phyloP scores from a whole-genome alignment of 1,139 yeast species.

The Geotrichum aggregatum region DNA sequence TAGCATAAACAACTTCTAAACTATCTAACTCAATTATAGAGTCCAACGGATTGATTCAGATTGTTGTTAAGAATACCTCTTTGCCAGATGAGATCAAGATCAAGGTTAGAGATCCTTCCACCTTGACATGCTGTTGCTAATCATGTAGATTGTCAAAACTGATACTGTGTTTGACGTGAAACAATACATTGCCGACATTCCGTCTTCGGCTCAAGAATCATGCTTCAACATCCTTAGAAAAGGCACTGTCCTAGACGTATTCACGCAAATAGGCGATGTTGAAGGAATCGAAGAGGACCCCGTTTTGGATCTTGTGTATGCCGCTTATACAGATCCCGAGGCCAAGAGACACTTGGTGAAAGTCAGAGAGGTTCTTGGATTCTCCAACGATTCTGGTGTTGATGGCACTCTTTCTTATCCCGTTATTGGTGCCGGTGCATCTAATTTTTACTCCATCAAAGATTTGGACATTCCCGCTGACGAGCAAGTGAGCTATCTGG shows the following conservation, averaged over 20 bases:
- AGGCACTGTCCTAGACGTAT: conserved; percentile 39
- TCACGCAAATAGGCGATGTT: conserved; percentile 32
- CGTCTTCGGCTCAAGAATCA: conserved; percentile 54
- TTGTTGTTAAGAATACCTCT: conserved; percentile 12
- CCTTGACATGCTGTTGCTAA: neutral
- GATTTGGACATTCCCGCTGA: conserved; percentile 28
- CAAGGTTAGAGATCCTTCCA: conserved; percentile 9
- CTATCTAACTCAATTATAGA: conserved; percentile 8
- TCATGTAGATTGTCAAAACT: conserved; percentile 18
- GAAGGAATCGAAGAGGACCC: conserved; percentile 33
- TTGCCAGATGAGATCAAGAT: conserved; percentile 8
- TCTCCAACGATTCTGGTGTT: conserved; percentile 35
- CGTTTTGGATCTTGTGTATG: conserved; percentile 39
- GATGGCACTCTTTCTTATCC: conserved; percentile 31
- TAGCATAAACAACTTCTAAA: neutral
- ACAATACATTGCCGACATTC: conserved; percentile 53
- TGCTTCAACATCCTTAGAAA: conserved; percentile 50
- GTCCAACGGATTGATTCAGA: conserved; percentile 9
- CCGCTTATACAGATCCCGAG: conserved; percentile 46
- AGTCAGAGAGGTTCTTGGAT: conserved; percentile 47
- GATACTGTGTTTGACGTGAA: conserved; percentile 58
- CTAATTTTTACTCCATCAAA: conserved; percentile 39
- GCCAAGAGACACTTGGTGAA: conserved; percentile 47
- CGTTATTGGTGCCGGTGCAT: conserved; percentile 41
- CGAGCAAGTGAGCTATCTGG: conserved; percentile 18